Base-by-base conservation (phyloP, 1,284 basidiomycete genomes). In the Fomitopsis palustris region DNA sequence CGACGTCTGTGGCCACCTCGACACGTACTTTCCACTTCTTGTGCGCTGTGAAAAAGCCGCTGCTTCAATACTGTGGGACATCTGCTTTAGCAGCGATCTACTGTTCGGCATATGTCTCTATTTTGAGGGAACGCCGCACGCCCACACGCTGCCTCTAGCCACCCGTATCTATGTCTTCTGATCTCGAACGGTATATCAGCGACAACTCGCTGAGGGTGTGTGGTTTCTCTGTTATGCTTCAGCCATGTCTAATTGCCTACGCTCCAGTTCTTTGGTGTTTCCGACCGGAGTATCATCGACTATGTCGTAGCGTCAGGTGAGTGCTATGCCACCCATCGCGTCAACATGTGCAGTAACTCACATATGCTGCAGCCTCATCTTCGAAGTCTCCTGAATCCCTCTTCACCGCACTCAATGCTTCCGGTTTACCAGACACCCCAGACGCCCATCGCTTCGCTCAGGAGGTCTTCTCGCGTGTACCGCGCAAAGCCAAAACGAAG, bases 231-330 rank as follows among this genome's bases (percentile, higher is more conserved):
- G n/a, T n/a, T n/a, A n/a, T n/a, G 29, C 16, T n/a, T 47, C 17
- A 4, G n/a, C 14, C 43, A 54, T 7, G 1, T 12, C n/a, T 4
- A 4, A n/a, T n/a, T n/a, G 45, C 27, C 56, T 29, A 56, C 51
- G 45, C 47, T 38, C 2, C 66, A 93, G 90, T 81, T 94, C 63
- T 88, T 95, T 67, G 91, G 90, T 59, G 83, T 92, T 47, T 86
- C 93, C 19, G 90, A 95, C 75, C 81, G 82, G 62, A 92, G 85
- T 63, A 92, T 90, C 61, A 85, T 93, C 65, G 89, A 93, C 77
- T 96, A 88, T 75, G 88, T 96, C 33, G 79, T 92, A 73, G 92
- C 92, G 51, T 85, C 89, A 73, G 92, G 92, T 90, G 62, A 55
- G 85, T 74, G 33, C 14, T 53, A 14, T 38, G n/a, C n/a, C n/a